Conservation (phyloP, 1,139 yeast species). For the Pichia sp. region DNA sequence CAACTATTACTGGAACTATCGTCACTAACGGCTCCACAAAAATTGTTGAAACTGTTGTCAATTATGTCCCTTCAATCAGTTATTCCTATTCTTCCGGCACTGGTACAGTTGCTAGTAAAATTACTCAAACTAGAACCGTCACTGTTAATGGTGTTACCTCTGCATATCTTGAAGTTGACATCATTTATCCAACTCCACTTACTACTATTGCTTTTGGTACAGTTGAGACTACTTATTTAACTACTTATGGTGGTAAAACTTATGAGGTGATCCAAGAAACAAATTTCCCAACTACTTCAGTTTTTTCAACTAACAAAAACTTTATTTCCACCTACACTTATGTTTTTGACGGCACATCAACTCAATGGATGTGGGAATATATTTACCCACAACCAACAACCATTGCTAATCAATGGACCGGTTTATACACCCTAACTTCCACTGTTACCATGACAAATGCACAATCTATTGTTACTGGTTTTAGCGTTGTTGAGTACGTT, state of each 20-base stretch:
- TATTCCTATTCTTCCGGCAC: not conserved
- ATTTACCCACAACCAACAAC: conserved; percentile 5
- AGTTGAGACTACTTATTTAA: not conserved
- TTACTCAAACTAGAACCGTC: not conserved
- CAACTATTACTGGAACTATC: not conserved
- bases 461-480: not conserved
- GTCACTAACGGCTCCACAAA: not conserved
- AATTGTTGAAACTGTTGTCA: not conserved
- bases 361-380: conserved; percentile 3
- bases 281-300: conserved; percentile 1
- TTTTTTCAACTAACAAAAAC: not conserved
- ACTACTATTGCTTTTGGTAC: conserved; percentile 3
- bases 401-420: not conserved
- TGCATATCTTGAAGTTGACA: conserved; percentile 1
- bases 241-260: not conserved
- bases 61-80: not conserved
- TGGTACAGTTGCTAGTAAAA: not conserved
- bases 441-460: not conserved
- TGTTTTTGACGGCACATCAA: conserved; percentile 1
- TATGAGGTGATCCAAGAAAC: conserved; percentile 2
- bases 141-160: not conserved
- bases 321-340: conserved; percentile 1
- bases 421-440: not conserved
- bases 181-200: conserved; percentile 2
- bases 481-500: not conserved